Conservation (phyloP, 2,329 filamentous ascomycete species). For the Sporothrix schenckii region DNA sequence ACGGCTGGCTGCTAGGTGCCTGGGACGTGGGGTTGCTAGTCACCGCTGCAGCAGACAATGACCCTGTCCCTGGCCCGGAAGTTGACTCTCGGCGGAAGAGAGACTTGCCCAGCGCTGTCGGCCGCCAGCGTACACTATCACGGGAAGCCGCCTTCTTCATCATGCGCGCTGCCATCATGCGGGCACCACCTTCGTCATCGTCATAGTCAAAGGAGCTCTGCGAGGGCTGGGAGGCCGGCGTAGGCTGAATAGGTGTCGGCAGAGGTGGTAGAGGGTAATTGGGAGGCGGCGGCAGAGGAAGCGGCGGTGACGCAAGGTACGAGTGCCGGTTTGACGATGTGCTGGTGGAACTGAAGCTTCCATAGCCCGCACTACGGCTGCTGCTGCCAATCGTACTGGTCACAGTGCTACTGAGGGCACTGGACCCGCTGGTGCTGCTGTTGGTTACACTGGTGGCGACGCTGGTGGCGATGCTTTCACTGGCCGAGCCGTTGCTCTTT, state of each 20-base stretch:
- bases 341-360: constrained; percentile 28
- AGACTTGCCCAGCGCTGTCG: constrained; percentile 23
- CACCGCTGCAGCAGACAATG: neutral
- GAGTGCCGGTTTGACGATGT: constrained; percentile 25
- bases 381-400: neutral
- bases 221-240: neutral
- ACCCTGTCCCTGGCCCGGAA: neutral
- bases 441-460: constrained; percentile 27
- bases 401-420: constrained; percentile 17
- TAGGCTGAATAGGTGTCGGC: neutral
- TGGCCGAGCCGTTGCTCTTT: constrained; percentile 34
- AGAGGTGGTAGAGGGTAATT: neutral
- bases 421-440: constrained; percentile 29
- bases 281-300: constrained; percentile 1
- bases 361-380: constrained; percentile 18
- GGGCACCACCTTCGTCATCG: constrained; percentile 22
- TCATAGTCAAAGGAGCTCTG: constrained; percentile 37
- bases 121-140: constrained; percentile 27
- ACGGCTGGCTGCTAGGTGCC: neutral
- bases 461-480: constrained; percentile 32
- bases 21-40: neutral
- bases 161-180: constrained; percentile 20
- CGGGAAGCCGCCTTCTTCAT: constrained; percentile 19
- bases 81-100: constrained; percentile 25
- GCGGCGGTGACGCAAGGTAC: neutral